Conservation (phyloP, 73 alveolate species). For the Paramecium sexaurelia region DNA sequence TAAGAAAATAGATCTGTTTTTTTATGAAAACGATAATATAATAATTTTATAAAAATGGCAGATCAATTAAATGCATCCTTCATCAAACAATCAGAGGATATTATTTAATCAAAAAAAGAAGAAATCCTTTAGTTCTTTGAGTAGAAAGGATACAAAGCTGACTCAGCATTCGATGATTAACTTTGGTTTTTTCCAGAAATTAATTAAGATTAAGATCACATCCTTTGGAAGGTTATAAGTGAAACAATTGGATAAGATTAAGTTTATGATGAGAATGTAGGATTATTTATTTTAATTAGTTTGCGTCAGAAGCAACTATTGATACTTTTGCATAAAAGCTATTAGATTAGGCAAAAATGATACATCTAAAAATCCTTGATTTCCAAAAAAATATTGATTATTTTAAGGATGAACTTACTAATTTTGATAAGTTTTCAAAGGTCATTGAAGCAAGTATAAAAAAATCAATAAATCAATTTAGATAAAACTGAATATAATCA, state of each 20-base stretch:
- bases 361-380: background rate
- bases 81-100: conserved; percentile 7
- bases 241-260: conserved; percentile 10
- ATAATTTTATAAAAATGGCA: background rate
- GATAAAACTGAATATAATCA: conserved; percentile 23
- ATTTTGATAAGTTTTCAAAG: background rate
- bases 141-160: conserved; percentile 25
- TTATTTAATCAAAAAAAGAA: background rate
- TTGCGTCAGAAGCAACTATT: conserved; percentile 34
- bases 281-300: background rate
- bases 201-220: conserved; percentile 23
- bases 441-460: conserved; percentile 12
- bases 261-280: conserved; percentile 35
- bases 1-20: background rate
- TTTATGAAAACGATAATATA: conserved; percentile 50
- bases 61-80: conserved; percentile 31
- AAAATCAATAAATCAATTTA: background rate
- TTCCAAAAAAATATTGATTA: conserved; percentile 17
- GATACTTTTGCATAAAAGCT: background rate
- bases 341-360: conserved; percentile 8
- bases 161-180: background rate
- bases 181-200: conserved; percentile 47
- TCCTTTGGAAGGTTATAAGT: conserved; percentile 20
- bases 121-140: conserved; percentile 45
- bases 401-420: conserved; percentile 5